Evolutionary conservation across 768 basidiomycete species (phyloP).

Genomic region (Kondoa malvinella): DNA sequence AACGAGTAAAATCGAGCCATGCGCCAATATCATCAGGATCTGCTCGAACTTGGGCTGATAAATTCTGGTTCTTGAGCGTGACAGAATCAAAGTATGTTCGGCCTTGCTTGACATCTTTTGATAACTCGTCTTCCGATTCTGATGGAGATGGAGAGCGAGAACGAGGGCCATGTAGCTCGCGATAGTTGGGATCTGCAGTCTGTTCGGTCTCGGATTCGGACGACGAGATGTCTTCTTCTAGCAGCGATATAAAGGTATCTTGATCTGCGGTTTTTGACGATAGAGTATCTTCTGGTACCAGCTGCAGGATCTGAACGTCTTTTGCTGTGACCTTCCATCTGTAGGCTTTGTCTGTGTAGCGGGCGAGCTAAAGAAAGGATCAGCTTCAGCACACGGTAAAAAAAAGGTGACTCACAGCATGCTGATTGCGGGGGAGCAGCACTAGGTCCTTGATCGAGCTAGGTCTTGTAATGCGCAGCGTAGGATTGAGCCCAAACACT

Average conservation of each 20-base stretch:
- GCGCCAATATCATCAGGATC: slow-evolving; percentile 25
- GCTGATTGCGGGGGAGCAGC: slow-evolving; percentile 14
- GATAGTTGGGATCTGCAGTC: neutral
- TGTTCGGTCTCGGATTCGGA: neutral
- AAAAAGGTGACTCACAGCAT: slow-evolving; percentile 3
- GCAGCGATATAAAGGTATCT: slow-evolving; percentile 8
- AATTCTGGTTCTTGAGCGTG: slow-evolving; percentile 2
- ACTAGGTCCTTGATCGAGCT: slow-evolving; percentile 13
- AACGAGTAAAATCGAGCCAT: slow-evolving; percentile 30
- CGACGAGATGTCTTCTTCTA: neutral
- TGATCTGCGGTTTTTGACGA: slow-evolving; percentile 6
- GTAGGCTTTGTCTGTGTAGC: slow-evolving; percentile 20
- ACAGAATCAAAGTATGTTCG: slow-evolving; percentile 10
- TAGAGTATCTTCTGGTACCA: slow-evolving; percentile 2
- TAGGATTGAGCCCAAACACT: slow-evolving; percentile 20
- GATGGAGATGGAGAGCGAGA: slow-evolving; percentile 6
- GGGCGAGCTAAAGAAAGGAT: neutral
- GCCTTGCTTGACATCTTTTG: slow-evolving; percentile 1
- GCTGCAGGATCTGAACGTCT: slow-evolving; percentile 16
- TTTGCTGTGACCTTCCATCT: slow-evolving; percentile 13
- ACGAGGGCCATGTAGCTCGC: neutral
- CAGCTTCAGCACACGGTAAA: too few species aligned
- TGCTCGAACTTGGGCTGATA: slow-evolving; percentile 25
- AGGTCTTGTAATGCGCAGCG: slow-evolving; percentile 19
- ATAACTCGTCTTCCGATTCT: slow-evolving; percentile 14